Conservation (phyloP, 352 stramenopile species). For the Phytopythium delawarense region DNA sequence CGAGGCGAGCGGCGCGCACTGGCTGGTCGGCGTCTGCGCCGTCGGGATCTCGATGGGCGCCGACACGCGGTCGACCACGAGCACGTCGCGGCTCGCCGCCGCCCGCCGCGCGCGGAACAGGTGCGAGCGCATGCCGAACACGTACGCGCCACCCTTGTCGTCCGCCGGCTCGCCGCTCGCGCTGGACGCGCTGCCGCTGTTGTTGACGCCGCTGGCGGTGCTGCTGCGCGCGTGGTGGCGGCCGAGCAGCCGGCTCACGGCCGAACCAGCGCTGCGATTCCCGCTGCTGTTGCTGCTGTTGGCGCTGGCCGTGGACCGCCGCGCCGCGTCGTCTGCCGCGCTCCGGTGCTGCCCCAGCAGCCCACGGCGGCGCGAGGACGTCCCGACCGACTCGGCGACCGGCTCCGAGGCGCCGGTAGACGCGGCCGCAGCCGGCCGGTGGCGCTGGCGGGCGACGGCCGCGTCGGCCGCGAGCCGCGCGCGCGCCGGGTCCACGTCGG, state of each 20-base stretch:
- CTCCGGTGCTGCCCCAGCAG: background rate
- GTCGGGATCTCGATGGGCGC: constrained; percentile 61
- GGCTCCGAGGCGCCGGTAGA: background rate
- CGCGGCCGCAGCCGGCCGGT: background rate
- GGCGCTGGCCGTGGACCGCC: background rate
- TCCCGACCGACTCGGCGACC: background rate
- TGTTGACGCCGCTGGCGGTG: constrained; percentile 11
- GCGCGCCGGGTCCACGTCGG: constrained; percentile 26
- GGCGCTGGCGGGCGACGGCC: constrained; percentile 1
- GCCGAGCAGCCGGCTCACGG: constrained; percentile 4
- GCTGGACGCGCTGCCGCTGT: background rate
- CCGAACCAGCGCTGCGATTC: constrained; percentile 8
- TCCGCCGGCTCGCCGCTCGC: constrained; percentile 10
- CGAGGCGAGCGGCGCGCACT: background rate
- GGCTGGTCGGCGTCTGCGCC: constrained; percentile 16
- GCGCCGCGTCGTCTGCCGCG: background rate
- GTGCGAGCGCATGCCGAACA: constrained; percentile 30
- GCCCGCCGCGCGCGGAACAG: constrained; percentile 23
- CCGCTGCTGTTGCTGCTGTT: constrained; percentile 6
- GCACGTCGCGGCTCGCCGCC: constrained; percentile 14
- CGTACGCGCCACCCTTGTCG: constrained; percentile 20
- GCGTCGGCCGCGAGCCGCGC: constrained; percentile 10
- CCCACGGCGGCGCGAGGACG: background rate
- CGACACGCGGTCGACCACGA: constrained; percentile 37
- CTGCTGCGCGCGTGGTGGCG: constrained; percentile 9